Evolutionary conservation across 371 early-diverging fungal species (phyloP).

Genomic region (Caulochytrium protostelioides): DNA sequence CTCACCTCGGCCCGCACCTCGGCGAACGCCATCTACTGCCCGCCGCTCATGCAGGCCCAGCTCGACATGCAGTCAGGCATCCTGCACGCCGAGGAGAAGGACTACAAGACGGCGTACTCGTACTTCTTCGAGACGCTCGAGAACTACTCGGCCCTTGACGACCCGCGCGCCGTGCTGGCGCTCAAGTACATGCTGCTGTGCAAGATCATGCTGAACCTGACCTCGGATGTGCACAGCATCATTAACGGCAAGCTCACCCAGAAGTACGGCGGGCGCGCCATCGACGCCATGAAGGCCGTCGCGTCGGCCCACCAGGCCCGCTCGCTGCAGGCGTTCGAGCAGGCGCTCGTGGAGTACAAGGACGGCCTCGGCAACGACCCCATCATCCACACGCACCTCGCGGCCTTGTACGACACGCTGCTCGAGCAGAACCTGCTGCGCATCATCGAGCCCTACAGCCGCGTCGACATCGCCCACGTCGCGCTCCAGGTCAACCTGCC

Average conservation of each 20-base stretch:
- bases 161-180: constrained; percentile 61
- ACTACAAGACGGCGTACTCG: constrained; percentile 90
- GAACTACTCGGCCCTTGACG: constrained; percentile 68
- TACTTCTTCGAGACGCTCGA: constrained; percentile 97
- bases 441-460: constrained; percentile 93
- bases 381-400: constrained; percentile 72
- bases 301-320: constrained; percentile 84
- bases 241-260: constrained; percentile 60
- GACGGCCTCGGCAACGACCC: constrained; percentile 70
- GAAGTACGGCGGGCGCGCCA: constrained; percentile 39
- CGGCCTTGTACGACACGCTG: constrained; percentile 83
- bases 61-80: constrained; percentile 95
- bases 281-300: constrained; percentile 84
- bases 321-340: constrained; percentile 79
- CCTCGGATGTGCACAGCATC: constrained; percentile 69
- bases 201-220: constrained; percentile 87
- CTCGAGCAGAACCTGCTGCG: constrained; percentile 91
- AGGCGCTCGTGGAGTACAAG: constrained; percentile 58
- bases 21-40: constrained; percentile 94
- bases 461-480: constrained; percentile 87
- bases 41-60: constrained; percentile 89
- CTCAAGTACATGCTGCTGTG: constrained; percentile 91
- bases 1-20: constrained; percentile 90
- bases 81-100: constrained; percentile 93
- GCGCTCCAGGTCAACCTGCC: constrained; percentile 80